A percentile compares a stretch with the other conserved stretches of the same genome.
These are phyloP conservation scores for Aspergillus texensis DNA, from an alignment of 2,329 filamentous ascomycete species.

Conservation along the genomic window DNA sequence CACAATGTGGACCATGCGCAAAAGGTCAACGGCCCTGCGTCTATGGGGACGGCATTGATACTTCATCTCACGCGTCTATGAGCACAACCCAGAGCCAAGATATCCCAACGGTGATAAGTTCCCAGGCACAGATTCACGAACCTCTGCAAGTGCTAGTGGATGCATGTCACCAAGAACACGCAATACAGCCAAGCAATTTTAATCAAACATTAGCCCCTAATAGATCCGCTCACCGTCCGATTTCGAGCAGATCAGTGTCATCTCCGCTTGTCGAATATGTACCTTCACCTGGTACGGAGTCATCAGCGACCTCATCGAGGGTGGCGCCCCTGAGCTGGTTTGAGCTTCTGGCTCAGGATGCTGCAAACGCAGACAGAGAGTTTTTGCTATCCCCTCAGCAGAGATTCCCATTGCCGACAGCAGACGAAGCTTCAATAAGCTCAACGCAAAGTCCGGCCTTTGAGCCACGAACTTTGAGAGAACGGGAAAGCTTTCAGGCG, in stretches of 20 bases:
- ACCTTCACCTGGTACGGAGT: conserved; percentile 34
- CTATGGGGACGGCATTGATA: conserved; percentile 13
- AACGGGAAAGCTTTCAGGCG: conserved; percentile 25
- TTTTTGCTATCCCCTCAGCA: conserved; percentile 18
- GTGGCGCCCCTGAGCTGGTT: conserved; percentile 54
- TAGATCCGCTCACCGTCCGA: conserved; percentile 6
- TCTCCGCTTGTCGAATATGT: conserved; percentile 15
- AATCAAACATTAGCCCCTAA: not conserved
- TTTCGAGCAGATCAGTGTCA: conserved; percentile 2
- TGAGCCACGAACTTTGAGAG: conserved; percentile 11
- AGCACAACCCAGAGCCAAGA: not conserved
- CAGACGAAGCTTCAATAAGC: conserved; percentile 27
- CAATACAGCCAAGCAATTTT: conserved; percentile 11
- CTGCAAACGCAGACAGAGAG: conserved; percentile 18
- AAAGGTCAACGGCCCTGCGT: conserved; percentile 31
- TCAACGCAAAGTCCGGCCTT: conserved; percentile 7
- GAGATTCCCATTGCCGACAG: conserved; percentile 17
- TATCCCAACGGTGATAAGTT: not conserved
- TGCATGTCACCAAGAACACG: conserved; percentile 24
- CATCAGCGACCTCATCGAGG: conserved; percentile 36
- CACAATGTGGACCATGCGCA: conserved; percentile 30
- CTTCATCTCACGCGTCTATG: not conserved
- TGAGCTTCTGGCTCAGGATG: conserved; percentile 39
- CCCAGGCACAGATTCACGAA: conserved; percentile 11
- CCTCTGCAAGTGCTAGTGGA: conserved; percentile 24